These are phyloP conservation scores for Fusarium sp. DNA, from an alignment of 2,329 filamentous ascomycete genomes.

Conservation along the genomic window DNA sequence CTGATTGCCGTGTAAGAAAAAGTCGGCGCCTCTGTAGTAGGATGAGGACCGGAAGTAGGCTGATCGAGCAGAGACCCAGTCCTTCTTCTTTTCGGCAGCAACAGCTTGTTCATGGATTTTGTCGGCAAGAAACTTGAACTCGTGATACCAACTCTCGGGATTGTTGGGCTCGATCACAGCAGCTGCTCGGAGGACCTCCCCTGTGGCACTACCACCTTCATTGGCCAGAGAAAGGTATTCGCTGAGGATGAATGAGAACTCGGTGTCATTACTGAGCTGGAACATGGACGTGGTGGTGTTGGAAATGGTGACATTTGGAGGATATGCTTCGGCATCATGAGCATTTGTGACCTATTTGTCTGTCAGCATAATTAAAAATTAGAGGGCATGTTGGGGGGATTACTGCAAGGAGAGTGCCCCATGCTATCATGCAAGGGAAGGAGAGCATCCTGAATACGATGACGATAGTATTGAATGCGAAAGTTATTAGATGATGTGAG, in stretches of 20 bases:
- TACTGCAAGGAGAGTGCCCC: neutral
- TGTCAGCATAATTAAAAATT: neutral
- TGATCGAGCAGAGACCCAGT: constrained; percentile 32
- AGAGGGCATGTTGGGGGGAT: neutral
- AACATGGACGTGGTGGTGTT: constrained; percentile 22
- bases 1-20: constrained; percentile 53
- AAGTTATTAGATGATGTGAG: neutral
- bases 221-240: constrained; percentile 28
- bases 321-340: neutral
- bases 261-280: constrained; percentile 16
- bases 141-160: constrained; percentile 6
- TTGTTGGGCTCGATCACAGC: constrained; percentile 7
- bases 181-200: constrained; percentile 20
- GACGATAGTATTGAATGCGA: neutral
- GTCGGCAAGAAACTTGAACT: constrained; percentile 5
- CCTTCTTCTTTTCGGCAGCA: neutral
- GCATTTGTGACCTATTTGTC: neutral
- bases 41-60: constrained; percentile 50
- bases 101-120: neutral
- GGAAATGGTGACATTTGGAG: neutral
- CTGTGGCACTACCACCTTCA: constrained; percentile 13
- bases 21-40: constrained; percentile 55
- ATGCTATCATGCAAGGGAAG: neutral
- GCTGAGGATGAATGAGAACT: constrained; percentile 27
- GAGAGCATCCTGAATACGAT: neutral